Base-by-base conservation (phyloP, 202 grass and related monocot species). In the Brachypodium distachyon region DNA sequence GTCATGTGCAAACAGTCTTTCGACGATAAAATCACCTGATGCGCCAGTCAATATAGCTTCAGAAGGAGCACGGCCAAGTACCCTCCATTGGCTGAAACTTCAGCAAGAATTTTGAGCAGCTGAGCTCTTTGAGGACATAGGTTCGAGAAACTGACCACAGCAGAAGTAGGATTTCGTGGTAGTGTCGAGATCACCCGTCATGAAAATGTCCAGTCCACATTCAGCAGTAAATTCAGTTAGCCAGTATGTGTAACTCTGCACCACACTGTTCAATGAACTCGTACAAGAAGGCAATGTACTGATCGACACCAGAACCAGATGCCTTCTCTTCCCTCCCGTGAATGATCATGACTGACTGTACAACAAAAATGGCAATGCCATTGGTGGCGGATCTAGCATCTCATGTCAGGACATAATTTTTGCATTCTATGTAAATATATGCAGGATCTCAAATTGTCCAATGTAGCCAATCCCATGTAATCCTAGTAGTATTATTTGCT, bases 401-500 rank as follows among this genome's bases (percentile, higher is more conserved):
- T 48, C 40, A 63, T 55, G 28, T 14, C 22, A 46, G 12, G 11
- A 56, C 38, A 43, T 2, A 41, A 25, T 65, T 25, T 22, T 17
- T 46, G 31, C 33, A 79, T 46, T 65, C 61, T 65, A 61, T 40
- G 37, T 14, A 40, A 17, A 11, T 53, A 37, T 60, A 58, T 65
- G 59, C 34, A 79, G 57, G 67, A 38, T 29, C 64, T 70, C 28
- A 18, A 74, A 17, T 52, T 2, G 38, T 16, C 5, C 48, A 12
- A 67, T 67, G 68, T 33, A 28, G 63, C 7, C n/a, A n/a, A n/a
- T n/a, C n/a, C n/a, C n/a, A n/a, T n/a, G n/a, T 61, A 28, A 39
- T 47, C 48, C 57, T 37, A 50, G 31, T 10, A 61, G 59, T 44
- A 17, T 75, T 89, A 94, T 67, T 90, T 92, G 74, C 62, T 92